Conservation (phyloP, 2,329 filamentous ascomycete species). For the Pochonia chlamydosporia region DNA sequence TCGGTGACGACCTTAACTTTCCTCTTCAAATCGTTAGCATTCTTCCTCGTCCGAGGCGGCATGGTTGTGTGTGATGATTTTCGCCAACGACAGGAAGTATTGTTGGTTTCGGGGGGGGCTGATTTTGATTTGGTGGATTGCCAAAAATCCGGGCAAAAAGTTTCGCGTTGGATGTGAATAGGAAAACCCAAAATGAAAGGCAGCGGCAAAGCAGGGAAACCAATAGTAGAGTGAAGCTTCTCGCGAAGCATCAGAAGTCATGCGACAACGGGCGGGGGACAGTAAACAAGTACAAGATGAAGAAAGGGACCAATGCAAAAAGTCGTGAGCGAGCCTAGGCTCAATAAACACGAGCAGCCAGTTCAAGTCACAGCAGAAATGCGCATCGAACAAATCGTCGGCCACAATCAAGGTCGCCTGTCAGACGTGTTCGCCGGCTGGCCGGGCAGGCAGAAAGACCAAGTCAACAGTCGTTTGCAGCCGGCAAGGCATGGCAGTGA, state of each 20-base stretch:
- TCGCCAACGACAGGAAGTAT: conserved; percentile 6
- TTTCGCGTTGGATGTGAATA: too few species aligned
- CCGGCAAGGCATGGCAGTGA: background rate
- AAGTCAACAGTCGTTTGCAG: conserved; percentile 4
- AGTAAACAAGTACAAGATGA: background rate
- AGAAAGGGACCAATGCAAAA: background rate
- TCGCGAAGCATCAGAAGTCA: conserved; percentile 1
- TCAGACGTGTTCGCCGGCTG: conserved; percentile 1
- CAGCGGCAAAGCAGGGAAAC: conserved; percentile 4
- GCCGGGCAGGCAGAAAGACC: background rate
- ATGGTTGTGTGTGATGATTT: conserved; percentile 4
- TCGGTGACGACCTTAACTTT: conserved; percentile 90
- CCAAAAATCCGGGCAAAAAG: too few species aligned
- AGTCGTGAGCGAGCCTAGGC: background rate
- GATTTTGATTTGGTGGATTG: background rate
- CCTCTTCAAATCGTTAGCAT: conserved; percentile 55
- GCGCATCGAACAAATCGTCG: background rate
- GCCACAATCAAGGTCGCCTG: background rate
- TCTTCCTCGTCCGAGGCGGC: conserved; percentile 8
- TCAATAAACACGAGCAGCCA: background rate
- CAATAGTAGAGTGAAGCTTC: background rate
- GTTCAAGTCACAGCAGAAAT: conserved; percentile 1
- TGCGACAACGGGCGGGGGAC: background rate
- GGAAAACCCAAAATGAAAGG: conserved; percentile 7
- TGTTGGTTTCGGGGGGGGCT: conserved; percentile 1